Conservation (phyloP, 2,329 filamentous ascomycete species). For the Westerdykella aurantiaca region DNA sequence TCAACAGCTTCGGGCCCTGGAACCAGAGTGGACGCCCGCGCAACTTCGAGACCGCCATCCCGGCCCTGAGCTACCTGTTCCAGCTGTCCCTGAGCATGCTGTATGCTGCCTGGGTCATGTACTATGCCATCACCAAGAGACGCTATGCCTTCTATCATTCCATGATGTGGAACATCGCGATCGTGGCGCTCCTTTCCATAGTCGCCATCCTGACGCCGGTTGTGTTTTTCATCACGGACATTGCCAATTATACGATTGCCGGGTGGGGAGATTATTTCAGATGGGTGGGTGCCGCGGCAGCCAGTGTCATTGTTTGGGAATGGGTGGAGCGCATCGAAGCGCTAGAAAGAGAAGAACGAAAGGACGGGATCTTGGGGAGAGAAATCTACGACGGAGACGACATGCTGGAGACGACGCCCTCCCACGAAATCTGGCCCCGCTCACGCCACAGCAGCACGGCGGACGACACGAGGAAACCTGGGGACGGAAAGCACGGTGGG, state of each 20-base stretch:
- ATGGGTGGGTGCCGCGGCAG: constrained; percentile 92
- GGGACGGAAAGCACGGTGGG: constrained; percentile 17
- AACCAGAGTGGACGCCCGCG: constrained; percentile 58
- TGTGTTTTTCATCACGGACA: constrained; percentile 89
- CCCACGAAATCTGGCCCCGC: constrained; percentile 50
- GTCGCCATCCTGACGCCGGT: constrained; percentile 81
- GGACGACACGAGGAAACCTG: constrained; percentile 30
- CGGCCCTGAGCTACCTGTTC: constrained; percentile 85
- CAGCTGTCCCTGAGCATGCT: constrained; percentile 79
- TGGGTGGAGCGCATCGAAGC: constrained; percentile 96
- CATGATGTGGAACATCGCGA: constrained; percentile 80
- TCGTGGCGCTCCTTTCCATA: constrained; percentile 74
- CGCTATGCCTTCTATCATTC: constrained; percentile 86
- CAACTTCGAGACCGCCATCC: constrained; percentile 82
- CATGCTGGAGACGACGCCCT: constrained; percentile 67
- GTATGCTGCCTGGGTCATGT: constrained; percentile 90
- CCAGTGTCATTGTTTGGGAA: constrained; percentile 96
- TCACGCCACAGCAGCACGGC: constrained; percentile 34
- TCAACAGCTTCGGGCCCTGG: constrained; percentile 71
- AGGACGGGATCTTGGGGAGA: constrained; percentile 82
- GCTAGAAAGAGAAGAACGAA: constrained; percentile 85
- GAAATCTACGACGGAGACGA: constrained; percentile 94
- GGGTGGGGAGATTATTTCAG: constrained; percentile 93
- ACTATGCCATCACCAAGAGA: constrained; percentile 87
- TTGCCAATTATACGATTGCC: constrained; percentile 75